phyloP scores from a whole-genome alignment of 2,329 filamentous ascomycete species.

The Ceratocystis cacaofunesta region DNA sequence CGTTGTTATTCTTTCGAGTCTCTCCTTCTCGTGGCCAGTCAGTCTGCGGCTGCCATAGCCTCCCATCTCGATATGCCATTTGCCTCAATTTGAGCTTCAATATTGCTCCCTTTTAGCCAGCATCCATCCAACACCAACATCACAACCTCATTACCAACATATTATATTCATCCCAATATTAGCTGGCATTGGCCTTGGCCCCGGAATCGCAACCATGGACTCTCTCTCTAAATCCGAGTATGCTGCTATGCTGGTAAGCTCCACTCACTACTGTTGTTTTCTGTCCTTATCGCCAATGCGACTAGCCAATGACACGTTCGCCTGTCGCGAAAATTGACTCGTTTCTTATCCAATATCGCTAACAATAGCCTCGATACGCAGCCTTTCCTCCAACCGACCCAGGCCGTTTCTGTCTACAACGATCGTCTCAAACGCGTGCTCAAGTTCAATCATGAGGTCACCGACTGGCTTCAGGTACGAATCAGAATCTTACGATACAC shows the following conservation, averaged over 20 bases:
- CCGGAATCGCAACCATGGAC: constrained; percentile 47
- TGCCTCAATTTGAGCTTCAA: constrained; percentile 4
- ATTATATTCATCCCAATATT: not conserved
- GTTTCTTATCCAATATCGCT: not conserved
- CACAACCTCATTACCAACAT: not conserved
- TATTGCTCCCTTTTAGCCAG: not conserved
- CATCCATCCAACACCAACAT: not conserved
- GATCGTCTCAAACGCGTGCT: constrained; percentile 79
- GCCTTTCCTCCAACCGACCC: constrained; percentile 65
- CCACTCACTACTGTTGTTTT: not conserved
- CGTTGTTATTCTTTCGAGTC: not conserved
- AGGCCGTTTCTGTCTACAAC: constrained; percentile 67
- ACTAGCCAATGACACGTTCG: not conserved
- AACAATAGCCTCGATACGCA: constrained; percentile 26
- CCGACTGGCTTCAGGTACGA: constrained; percentile 88
- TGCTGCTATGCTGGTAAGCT: constrained; percentile 78
- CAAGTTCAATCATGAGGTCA: constrained; percentile 77
- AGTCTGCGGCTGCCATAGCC: not conserved
- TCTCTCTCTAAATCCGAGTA: constrained; percentile 78
- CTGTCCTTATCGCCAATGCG: not conserved
- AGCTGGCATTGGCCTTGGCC: not conserved
- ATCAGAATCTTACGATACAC: not conserved
- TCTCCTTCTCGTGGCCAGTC: not conserved
- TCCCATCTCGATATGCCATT: constrained; percentile 5
- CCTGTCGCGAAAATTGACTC: not conserved